Evolutionary conservation across 2,329 filamentous ascomycete species (phyloP).

Genomic region (Venturia aucupariae): DNA sequence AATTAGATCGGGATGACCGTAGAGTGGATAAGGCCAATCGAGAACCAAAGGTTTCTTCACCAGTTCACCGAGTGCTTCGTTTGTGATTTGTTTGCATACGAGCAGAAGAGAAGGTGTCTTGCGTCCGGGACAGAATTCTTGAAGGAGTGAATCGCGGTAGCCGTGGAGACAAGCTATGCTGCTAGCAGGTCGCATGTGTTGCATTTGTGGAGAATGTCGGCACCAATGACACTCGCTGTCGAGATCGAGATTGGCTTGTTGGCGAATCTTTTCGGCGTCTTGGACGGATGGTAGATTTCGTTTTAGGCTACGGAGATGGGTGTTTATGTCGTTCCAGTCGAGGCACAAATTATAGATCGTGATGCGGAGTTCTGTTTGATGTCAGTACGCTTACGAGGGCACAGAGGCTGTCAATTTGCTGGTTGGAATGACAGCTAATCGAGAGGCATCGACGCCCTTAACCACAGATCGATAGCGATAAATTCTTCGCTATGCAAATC

Average conservation of each 20-base stretch:
- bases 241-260: not conserved
- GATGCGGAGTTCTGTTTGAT: not conserved
- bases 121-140: not conserved
- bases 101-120: not conserved
- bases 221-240: not conserved
- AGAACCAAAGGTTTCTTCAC: not conserved
- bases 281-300: not conserved
- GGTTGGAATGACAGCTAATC: no score
- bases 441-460: no score
- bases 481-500: no score
- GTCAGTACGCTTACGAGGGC: not conserved
- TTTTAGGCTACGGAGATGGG: not conserved
- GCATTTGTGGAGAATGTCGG: not conserved
- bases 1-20: not conserved
- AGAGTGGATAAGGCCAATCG: not conserved
- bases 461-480: no score
- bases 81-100: not conserved
- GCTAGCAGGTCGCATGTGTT: not conserved
- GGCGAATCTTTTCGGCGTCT: not conserved
- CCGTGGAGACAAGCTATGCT: not conserved
- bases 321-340: not conserved
- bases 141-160: not conserved
- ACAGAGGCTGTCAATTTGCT: no score
- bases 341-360: not conserved
- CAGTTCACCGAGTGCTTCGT: not conserved